These are phyloP conservation scores for Penicillium canariense DNA, from an alignment of 495 filamentous ascomycete species.

Conservation along the genomic window DNA sequence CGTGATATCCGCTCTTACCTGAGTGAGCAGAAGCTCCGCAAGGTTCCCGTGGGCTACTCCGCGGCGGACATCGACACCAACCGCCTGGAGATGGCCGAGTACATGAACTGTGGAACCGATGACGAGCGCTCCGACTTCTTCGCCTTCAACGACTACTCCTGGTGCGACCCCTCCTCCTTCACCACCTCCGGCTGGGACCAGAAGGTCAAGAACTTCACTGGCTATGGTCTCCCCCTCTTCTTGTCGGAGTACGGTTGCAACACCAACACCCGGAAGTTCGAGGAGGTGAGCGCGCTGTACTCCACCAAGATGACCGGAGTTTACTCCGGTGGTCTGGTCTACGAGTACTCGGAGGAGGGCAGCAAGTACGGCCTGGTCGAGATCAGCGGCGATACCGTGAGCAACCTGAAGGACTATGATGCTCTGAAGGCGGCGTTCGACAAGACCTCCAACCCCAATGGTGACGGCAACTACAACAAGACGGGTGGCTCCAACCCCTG, in stretches of 20 bases:
- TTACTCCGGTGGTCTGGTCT: conserved; percentile 94
- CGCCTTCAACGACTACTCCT: conserved; percentile 98
- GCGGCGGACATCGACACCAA: conserved; percentile 79
- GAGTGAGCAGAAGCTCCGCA: conserved; percentile 65
- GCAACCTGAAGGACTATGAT: conserved; percentile 60
- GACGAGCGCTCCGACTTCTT: conserved; percentile 91
- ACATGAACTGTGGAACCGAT: conserved; percentile 92
- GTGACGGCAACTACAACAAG: conserved; percentile 73
- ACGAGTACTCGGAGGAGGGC: conserved; percentile 84
- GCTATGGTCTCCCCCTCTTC: conserved; percentile 92
- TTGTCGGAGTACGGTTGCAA: conserved; percentile 93
- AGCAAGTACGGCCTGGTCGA: conserved; percentile 76
- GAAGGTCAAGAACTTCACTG: conserved; percentile 88
- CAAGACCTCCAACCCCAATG: conserved; percentile 61
- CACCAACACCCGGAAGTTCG: conserved; percentile 74
- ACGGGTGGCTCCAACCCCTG: conserved; percentile 64
- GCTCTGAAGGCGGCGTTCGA: conserved; percentile 64
- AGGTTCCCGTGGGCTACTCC: conserved; percentile 90
- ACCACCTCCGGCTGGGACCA: conserved; percentile 76
- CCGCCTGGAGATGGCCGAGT: conserved; percentile 82
- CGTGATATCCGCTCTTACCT: conserved; percentile 91
- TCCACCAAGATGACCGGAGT: conserved; percentile 79
- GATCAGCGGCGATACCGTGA: conserved; percentile 56
- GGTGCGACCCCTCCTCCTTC: conserved; percentile 85
- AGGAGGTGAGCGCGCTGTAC: conserved; percentile 80